These are phyloP conservation scores for Vicia faba DNA, from an alignment of 306 rosid species.

Conservation along the genomic window DNA sequence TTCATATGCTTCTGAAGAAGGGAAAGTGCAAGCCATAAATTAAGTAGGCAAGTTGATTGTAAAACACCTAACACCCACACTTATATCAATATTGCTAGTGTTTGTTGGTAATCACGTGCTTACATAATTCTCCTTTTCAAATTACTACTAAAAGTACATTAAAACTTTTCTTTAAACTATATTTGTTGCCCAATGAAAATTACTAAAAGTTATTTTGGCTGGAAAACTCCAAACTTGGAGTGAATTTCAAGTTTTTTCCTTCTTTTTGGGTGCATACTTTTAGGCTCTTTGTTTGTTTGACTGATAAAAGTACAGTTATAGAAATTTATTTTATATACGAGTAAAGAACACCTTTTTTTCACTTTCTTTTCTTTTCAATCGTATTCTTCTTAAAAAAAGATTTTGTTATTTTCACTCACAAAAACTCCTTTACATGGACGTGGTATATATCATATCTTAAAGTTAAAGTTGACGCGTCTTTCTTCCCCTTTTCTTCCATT, in stretches of 20 bases:
- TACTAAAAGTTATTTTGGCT: background rate
- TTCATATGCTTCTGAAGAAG: conserved; percentile 34
- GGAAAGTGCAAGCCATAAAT: conserved; percentile 19
- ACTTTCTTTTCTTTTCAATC: background rate
- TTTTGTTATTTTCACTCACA: conserved; percentile 16
- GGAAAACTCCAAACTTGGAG: conserved; percentile 27
- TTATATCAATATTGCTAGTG: background rate
- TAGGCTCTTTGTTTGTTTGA: conserved; percentile 9
- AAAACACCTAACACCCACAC: conserved; percentile 37
- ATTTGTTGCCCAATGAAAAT: background rate
- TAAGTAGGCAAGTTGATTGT: conserved; percentile 21
- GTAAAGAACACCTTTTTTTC: background rate
- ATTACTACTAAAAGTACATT: too few species aligned
- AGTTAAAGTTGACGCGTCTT: background rate
- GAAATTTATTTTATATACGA: conserved; percentile 10
- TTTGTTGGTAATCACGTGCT: conserved; percentile 35
- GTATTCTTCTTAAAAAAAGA: background rate
- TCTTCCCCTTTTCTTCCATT: background rate
- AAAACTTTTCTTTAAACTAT: background rate
- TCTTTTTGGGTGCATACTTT: background rate
- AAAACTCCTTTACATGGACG: background rate
- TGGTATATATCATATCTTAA: background rate
- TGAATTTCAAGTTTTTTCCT: conserved; percentile 40
- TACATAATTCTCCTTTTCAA: background rate
- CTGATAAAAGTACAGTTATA: background rate